phyloP scores from a whole-genome alignment of 768 basidiomycete species.

The Bullera alba region DNA sequence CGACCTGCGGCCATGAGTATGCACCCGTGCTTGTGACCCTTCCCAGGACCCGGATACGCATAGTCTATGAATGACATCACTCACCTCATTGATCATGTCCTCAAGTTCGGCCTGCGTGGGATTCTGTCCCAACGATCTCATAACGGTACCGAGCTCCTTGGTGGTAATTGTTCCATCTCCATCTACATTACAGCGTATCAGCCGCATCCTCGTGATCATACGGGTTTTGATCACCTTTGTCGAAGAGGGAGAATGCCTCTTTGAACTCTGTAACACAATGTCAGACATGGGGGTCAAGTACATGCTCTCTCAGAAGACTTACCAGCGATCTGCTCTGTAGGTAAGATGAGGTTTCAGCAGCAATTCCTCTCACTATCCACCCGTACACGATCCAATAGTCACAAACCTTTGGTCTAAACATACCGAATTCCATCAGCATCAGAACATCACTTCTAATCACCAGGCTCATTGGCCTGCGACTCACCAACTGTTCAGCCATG shows the following conservation, averaged over 20 bases:
- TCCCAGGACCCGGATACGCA: no score
- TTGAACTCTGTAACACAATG: conserved; percentile 71
- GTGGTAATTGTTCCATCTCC: conserved; percentile 91
- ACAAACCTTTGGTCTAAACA: no score
- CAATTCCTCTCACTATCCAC: no score
- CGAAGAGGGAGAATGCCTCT: conserved; percentile 96
- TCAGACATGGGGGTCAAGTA: not conserved
- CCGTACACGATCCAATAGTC: no score
- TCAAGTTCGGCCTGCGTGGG: conserved; percentile 84
- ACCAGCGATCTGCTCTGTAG: conserved; percentile 79
- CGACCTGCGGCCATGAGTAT: conserved; percentile 50
- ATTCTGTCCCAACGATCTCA: conserved; percentile 88
- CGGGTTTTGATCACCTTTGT: conserved; percentile 62
- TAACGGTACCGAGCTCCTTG: conserved; percentile 82
- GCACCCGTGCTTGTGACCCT: no score
- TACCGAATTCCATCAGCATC: no score
- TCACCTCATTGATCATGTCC: conserved; percentile 84
- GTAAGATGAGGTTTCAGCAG: conserved; percentile 4
- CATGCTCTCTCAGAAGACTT: conserved; percentile 33
- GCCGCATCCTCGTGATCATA: conserved; percentile 1
- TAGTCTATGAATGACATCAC: no score
- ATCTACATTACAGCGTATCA: conserved; percentile 52
- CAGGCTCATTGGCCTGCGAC: no score
- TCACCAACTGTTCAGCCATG: conserved; percentile 57
- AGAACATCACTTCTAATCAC: no score